Evolutionary conservation across 2,329 filamentous ascomycete genomes (phyloP), one percentile per base, ranked within the genome.

Genomic region (Exophiala phaeomuriformis): DNA sequence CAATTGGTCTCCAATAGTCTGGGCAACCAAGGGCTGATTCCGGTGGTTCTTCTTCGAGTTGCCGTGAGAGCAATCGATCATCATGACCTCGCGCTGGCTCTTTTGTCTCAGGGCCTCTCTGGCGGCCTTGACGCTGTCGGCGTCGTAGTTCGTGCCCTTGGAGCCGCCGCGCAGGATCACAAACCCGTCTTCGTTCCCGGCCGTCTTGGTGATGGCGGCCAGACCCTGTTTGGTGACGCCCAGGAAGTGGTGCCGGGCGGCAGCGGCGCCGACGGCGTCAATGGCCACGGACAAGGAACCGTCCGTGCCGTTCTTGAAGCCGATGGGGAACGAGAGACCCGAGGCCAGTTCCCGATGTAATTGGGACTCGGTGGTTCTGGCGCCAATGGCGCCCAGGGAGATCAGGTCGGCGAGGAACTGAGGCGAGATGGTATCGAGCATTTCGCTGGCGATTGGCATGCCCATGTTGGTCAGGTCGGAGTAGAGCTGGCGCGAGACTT

Each of bases 261-360:
- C 84, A 47, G 94, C 91, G 10, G 93, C 88, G 58, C 90, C 90
- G 69, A 97, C 95, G 47, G 93, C 93, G 68, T 98, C 93, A 64
- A 97, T 88, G 8, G 93, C 90, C 3, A 97, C 90, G 52, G 84
- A 81, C 45, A 97, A 75, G 5, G 85, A 86, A 48, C 93, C 93
- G 69, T 98, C 93, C 32, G 93, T 98, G 61, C 93, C 93, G 72
- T 98, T 98, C 81, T 98, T 98, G 86, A 98, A 98, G 48, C 93
- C 93, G 7, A 98, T 90, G 1, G 93, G 93, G 85, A 96, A 97
- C 63, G 87, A 94, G 35, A 97, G 78, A 67, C 93, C 93, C 49
- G 87, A 93, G 27, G 93, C 91, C 59, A 98, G 77, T 73, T 98
- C 93, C 52, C 93, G 85, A 72, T 98, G 93, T 58, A 97, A 79